Conservation (phyloP, 2,329 filamentous ascomycete species). For the Dactylellina sp. region DNA sequence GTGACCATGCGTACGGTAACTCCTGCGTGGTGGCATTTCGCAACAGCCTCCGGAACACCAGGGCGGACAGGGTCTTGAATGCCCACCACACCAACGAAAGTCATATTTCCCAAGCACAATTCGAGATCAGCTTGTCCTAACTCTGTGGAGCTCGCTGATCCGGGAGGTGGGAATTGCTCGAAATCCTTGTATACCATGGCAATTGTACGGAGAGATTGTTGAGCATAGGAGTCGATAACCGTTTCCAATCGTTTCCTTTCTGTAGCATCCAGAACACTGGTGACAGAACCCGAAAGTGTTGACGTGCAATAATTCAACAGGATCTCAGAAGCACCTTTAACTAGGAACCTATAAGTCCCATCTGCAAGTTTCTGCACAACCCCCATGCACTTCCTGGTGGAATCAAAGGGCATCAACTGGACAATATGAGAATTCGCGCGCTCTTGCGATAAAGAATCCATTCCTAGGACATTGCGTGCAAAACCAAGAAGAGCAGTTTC, state of each 20-base stretch:
- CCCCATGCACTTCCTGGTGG: slow-evolving; percentile 76
- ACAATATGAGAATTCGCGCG: slow-evolving; percentile 72
- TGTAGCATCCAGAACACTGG: slow-evolving; percentile 33
- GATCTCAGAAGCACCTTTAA: slow-evolving; percentile 76
- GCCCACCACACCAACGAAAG: slow-evolving; percentile 78
- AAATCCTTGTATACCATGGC: slow-evolving; percentile 64
- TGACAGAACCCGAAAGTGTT: slow-evolving; percentile 43
- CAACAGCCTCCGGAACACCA: slow-evolving; percentile 75
- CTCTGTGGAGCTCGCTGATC: slow-evolving; percentile 72
- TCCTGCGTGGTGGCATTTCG: slow-evolving; percentile 74
- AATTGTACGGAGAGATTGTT: slow-evolving; percentile 64
- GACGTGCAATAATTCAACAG: slow-evolving; percentile 70
- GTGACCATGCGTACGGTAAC: slow-evolving; percentile 80
- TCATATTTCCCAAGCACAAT: slow-evolving; percentile 77
- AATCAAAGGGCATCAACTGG: slow-evolving; percentile 73
- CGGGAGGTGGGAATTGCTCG: slow-evolving; percentile 63
- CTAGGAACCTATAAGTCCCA: slow-evolving; percentile 69
- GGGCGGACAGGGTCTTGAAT: slow-evolving; percentile 80
- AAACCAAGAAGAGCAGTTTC: slow-evolving; percentile 79
- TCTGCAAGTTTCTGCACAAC: slow-evolving; percentile 69
- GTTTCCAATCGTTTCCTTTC: slow-evolving; percentile 58
- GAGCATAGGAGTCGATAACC: slow-evolving; percentile 63
- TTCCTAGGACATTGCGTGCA: slow-evolving; percentile 73
- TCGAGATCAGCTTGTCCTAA: slow-evolving; percentile 73
- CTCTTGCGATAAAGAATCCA: slow-evolving; percentile 72